A percentile compares a stretch with the other conserved stretches of the same genome.
Conservation (phyloP, 768 basidiomycete species). For the Boletus sp. region DNA sequence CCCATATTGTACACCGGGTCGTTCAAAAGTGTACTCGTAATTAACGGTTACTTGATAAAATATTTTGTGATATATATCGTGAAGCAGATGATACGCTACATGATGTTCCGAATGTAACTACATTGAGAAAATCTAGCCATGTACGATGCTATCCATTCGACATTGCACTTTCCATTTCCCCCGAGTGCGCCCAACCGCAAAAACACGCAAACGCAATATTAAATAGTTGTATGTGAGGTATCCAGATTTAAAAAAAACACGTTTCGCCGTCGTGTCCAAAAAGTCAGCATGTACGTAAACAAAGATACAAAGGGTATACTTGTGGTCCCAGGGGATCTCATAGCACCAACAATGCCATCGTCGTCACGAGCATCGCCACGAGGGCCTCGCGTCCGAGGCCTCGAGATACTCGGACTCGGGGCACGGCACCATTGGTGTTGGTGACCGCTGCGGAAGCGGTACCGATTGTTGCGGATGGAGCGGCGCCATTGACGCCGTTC, state of each 20-base stretch:
- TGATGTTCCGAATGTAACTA: background rate
- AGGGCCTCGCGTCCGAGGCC: background rate
- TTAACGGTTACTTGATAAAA: background rate
- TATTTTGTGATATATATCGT: too few relatives aligned
- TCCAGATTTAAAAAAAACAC: background rate
- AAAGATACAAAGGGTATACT: too few relatives aligned
- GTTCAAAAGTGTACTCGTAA: too few relatives aligned
- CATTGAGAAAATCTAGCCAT: background rate
- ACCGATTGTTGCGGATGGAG: slow-evolving; percentile 59
- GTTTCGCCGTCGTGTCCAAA: background rate
- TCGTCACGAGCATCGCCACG: background rate
- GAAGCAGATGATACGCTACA: background rate
- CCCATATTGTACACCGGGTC: background rate
- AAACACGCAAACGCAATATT: background rate
- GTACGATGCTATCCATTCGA: background rate
- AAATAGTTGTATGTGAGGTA: background rate
- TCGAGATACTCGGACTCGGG: background rate
- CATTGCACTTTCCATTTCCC: background rate
- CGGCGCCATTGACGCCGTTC: slow-evolving; percentile 31
- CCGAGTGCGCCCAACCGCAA: background rate
- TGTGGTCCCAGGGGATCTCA: background rate
- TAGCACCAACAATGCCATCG: background rate
- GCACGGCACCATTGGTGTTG: slow-evolving; percentile 3
- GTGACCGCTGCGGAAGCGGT: slow-evolving; percentile 46
- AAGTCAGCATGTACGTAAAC: background rate